Conservation (phyloP, 495 filamentous ascomycete genomes). For the Evernia prunastri region DNA sequence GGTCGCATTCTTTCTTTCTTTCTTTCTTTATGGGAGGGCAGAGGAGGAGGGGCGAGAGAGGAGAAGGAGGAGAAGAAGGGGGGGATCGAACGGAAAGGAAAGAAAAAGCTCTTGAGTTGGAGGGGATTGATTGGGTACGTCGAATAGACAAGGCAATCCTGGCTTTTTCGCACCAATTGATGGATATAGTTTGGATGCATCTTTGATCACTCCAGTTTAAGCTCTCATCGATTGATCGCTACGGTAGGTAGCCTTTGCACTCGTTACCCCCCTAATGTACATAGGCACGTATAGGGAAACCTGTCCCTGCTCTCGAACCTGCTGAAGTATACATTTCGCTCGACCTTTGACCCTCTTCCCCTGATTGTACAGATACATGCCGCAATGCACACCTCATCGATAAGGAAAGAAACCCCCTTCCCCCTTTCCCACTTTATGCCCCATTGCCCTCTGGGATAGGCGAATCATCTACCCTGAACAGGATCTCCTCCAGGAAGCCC, state of each 20-base stretch:
- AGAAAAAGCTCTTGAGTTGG: no score
- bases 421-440: not conserved
- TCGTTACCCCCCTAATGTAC: not conserved
- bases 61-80: no score
- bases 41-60: no score
- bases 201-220: no score
- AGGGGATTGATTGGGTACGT: no score
- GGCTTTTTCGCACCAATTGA: not conserved
- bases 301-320: not conserved
- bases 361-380: not conserved
- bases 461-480: conserved; percentile 71
- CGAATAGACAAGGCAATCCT: no score
- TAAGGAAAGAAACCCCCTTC: not conserved
- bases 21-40: no score
- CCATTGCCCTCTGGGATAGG: not conserved
- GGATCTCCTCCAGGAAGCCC: conserved; percentile 85
- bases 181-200: no score
- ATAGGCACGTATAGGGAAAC: not conserved
- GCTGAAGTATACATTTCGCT: not conserved
- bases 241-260: not conserved
- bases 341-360: not conserved
- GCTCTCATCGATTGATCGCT: no score
- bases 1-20: no score
- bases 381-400: not conserved
- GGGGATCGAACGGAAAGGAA: no score